Evolutionary conservation across 2,329 filamentous ascomycete genomes (phyloP).

Genomic region (Thermothelomyces thermophilus): DNA sequence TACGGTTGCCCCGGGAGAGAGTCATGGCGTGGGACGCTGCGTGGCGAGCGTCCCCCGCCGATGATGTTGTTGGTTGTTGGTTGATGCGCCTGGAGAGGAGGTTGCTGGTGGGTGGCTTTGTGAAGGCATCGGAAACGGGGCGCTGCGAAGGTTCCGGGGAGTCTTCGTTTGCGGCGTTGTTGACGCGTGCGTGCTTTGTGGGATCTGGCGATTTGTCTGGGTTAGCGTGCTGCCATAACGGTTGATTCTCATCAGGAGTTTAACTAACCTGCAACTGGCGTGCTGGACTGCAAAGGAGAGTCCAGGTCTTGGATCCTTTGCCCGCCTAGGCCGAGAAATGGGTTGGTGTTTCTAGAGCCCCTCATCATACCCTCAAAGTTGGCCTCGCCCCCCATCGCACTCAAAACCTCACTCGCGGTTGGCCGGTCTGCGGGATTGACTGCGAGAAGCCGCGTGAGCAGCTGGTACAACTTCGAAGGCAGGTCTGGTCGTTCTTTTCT

Average conservation of each 20-base stretch:
- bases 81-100: conserved; percentile 7
- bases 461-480: conserved; percentile 76
- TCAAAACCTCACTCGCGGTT: conserved; percentile 77
- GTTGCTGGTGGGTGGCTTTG: conserved; percentile 30
- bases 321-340: conserved; percentile 33
- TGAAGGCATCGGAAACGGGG: conserved; percentile 27
- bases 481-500: conserved; percentile 70
- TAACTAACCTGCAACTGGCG: conserved; percentile 41
- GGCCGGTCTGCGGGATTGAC: conserved; percentile 71
- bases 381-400: conserved; percentile 65
- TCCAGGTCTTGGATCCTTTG: conserved; percentile 50
- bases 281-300: conserved; percentile 44
- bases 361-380: conserved; percentile 38
- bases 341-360: conserved; percentile 30
- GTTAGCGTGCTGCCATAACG: conserved; percentile 12
- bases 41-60: conserved; percentile 11
- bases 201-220: conserved; percentile 26
- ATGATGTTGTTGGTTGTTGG: conserved; percentile 21
- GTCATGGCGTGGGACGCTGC: conserved; percentile 8
- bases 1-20: conserved; percentile 27
- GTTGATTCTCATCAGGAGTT: conserved; percentile 4
- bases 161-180: conserved; percentile 30
- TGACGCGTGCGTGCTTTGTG: conserved; percentile 30
- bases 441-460: conserved; percentile 74
- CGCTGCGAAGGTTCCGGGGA: conserved; percentile 24